A percentile compares a stretch with the other conserved stretches of the same genome.
These are phyloP conservation scores for Punica granatum DNA, from an alignment of 345 rosid species.

Conservation along the genomic window DNA sequence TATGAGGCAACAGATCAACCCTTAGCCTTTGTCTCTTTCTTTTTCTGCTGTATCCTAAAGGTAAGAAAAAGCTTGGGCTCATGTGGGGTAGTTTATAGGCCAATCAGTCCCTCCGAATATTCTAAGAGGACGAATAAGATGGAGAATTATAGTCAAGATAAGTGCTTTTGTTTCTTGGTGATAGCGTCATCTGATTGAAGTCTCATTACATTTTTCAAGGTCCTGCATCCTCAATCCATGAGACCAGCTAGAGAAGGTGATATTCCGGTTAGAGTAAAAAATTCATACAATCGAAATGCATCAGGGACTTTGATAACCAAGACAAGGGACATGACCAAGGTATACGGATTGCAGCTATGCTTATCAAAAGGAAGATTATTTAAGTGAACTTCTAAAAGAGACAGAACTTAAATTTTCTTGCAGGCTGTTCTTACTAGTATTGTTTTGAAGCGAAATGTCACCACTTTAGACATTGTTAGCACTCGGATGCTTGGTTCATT, in stretches of 20 bases:
- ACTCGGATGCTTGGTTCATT: constrained; percentile 98
- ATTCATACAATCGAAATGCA: constrained; percentile 92
- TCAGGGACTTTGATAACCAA: constrained; percentile 94
- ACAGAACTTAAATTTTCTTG: constrained; percentile 13
- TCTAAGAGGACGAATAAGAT: not conserved
- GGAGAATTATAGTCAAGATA: not conserved
- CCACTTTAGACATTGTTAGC: constrained; percentile 97
- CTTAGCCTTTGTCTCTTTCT: not conserved
- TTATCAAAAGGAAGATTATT: not conserved
- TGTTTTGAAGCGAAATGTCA: constrained; percentile 92
- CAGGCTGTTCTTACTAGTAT: constrained; percentile 98
- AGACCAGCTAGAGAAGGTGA: constrained; percentile 98
- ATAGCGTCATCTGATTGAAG: not conserved
- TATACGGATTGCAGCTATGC: constrained; percentile 18
- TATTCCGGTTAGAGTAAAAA: constrained; percentile 98
- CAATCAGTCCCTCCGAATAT: not conserved
- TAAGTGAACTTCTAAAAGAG: constrained; percentile 7
- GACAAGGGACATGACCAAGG: constrained; percentile 90
- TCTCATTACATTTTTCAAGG: constrained; percentile 34
- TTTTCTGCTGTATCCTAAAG: not conserved
- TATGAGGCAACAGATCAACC: not conserved
- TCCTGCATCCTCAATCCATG: constrained; percentile 97
- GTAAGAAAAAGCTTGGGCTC: not conserved
- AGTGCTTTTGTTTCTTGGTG: not conserved
- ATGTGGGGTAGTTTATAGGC: not conserved